Base-by-base conservation (phyloP, 257 asterid genomes). In the Ballota nigra region DNA sequence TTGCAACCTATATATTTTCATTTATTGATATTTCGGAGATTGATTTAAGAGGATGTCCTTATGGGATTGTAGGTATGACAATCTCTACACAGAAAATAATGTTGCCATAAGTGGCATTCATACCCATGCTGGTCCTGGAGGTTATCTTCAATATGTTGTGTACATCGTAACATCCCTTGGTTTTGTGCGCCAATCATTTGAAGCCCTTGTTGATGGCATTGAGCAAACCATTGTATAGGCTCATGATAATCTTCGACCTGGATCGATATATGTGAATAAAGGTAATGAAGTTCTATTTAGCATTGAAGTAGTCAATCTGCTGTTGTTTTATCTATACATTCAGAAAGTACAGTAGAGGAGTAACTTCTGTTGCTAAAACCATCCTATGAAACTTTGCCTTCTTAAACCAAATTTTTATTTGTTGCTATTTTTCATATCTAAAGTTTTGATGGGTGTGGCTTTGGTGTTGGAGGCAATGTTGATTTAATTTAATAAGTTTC, bases 111-210 rank as follows among this genome's bases (percentile, higher is more conserved):
- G 97, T 28, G 98, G 99, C 47, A 92, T 89, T 73, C 99, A 95
- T 78, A 92, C 98, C 26, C 99, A 95, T 86, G 90, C 99, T 78
- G 98, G 99, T 61, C 99, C 99, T 62, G 99, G 97, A 60, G 99
- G 99, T 65, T 92, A 92, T 83, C 92, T 95, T 59, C 99, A 95
- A 67, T 95, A 95, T 63, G 82, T 95, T 47, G 97, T 89, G 60
- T 95, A 95, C 80, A 78, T 95, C 67, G 92, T 95, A 33, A 95
- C 99, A 38, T 95, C 99, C 55, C 95, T 95, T 76, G 99, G 99
- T 68, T 95, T 95, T 82, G 96, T 95, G 71, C 98, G 84, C 67
- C 98, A 95, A 72, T 95, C 99, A 53, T 95, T 95, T 82, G 92
- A 92, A 82, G 99, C 94, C 69, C 87, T 95, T 57, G 99, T 95